Evolutionary conservation across 2,329 filamentous ascomycete species (phyloP).

Genomic region (Botrytis deweyae): DNA sequence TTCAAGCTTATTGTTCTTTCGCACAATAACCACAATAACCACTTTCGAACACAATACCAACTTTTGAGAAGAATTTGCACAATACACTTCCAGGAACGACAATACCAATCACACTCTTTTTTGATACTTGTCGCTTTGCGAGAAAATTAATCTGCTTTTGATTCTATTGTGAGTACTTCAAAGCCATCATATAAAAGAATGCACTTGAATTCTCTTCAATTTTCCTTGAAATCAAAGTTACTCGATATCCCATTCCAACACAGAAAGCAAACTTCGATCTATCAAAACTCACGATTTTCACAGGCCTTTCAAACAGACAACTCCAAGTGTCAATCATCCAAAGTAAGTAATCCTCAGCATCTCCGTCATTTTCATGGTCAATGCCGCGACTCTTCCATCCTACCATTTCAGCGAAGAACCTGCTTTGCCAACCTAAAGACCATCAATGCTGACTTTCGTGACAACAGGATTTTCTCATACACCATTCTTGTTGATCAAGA

Average conservation of each 20-base stretch:
- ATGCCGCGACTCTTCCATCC: neutral
- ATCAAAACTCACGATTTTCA: slow-evolving; percentile 1
- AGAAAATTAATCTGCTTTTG: slow-evolving; percentile 10
- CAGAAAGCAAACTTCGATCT: slow-evolving; percentile 8
- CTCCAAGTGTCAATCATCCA: neutral
- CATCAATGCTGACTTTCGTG: neutral
- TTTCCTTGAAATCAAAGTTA: neutral
- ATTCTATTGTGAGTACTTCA: slow-evolving; percentile 11
- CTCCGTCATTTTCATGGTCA: neutral
- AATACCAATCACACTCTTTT: slow-evolving; percentile 1
- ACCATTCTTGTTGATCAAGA: neutral
- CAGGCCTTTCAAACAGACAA: slow-evolving; percentile 3
- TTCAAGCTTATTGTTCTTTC: slow-evolving; percentile 5
- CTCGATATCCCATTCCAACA: neutral
- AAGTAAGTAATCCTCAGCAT: neutral
- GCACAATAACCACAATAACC: slow-evolving; percentile 19
- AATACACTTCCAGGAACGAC: neutral
- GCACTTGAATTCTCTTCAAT: neutral
- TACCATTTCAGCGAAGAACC: neutral
- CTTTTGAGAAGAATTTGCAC: neutral
- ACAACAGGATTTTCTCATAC: neutral
- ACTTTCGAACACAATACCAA: slow-evolving; percentile 5
- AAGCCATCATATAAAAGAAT: neutral
- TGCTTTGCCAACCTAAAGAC: neutral
- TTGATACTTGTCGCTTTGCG: slow-evolving; percentile 6